These are phyloP conservation scores for Prillingera fragicola DNA, from an alignment of 1,284 basidiomycete species.

Conservation along the genomic window DNA sequence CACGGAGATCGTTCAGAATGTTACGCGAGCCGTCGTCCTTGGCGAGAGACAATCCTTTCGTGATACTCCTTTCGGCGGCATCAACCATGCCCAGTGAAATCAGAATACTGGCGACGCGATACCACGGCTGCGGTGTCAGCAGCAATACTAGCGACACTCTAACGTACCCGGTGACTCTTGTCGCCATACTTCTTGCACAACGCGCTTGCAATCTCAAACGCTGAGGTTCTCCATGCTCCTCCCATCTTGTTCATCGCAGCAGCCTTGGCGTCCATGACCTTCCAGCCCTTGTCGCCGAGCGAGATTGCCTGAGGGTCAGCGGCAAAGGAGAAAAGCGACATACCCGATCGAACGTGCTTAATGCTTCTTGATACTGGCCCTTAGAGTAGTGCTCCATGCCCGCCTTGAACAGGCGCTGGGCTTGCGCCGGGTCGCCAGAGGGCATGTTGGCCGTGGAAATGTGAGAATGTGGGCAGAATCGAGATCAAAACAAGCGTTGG, in stretches of 20 bases:
- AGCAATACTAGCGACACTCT: background rate
- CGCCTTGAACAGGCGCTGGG: slow-evolving; percentile 8
- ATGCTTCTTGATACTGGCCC: slow-evolving; percentile 14
- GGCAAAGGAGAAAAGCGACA: slow-evolving; percentile 3
- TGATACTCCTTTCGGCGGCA: slow-evolving; percentile 10
- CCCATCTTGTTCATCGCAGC: slow-evolving; percentile 24
- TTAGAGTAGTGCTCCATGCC: slow-evolving; percentile 12
- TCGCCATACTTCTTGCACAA: slow-evolving; percentile 24
- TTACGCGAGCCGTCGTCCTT: background rate
- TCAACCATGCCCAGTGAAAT: slow-evolving; percentile 10
- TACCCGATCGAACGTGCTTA: slow-evolving; percentile 22
- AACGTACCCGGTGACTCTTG: slow-evolving; percentile 20
- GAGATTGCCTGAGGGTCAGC: slow-evolving; percentile 20
- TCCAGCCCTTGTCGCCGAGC: slow-evolving; percentile 21
- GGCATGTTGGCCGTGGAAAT: background rate
- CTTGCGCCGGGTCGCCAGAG: slow-evolving; percentile 6
- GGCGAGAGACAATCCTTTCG: slow-evolving; percentile 2
- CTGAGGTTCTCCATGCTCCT: slow-evolving; percentile 17
- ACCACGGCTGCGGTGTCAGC: slow-evolving; percentile 24
- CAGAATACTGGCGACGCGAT: slow-evolving; percentile 25
- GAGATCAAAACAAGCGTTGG: background rate
- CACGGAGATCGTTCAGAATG: slow-evolving; percentile 4
- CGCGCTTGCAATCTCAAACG: slow-evolving; percentile 20
- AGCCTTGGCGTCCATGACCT: slow-evolving; percentile 26
- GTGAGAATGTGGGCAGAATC: background rate